Evolutionary conservation across 352 stramenopile species (phyloP).

Genomic region (Globisporangium cylindrosporum): DNA sequence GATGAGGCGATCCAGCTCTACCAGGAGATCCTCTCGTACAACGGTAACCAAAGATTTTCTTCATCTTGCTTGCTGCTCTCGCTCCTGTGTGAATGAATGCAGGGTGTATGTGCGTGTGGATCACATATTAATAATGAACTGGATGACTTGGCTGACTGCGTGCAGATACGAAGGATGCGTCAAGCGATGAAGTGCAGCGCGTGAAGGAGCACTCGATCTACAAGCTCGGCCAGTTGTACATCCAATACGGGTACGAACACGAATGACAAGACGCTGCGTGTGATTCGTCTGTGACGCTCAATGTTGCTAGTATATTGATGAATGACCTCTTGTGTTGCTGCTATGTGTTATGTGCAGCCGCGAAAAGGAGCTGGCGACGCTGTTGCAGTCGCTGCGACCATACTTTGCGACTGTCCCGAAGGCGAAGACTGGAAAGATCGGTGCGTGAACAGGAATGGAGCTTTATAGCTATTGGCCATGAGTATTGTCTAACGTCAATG

Average conservation of each 20-base stretch:
- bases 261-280: neutral
- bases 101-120: neutral
- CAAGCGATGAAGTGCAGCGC: conserved; percentile 76
- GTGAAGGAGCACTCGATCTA: conserved; percentile 97
- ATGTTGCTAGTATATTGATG: neutral
- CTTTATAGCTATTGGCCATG: neutral
- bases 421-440: conserved; percentile 98
- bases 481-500: neutral
- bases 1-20: conserved; percentile 54
- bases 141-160: neutral
- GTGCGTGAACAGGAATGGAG: conserved; percentile 27
- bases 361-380: conserved; percentile 84
- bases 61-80: neutral
- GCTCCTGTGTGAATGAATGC: conserved; percentile 5
- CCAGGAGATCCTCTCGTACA: conserved; percentile 76
- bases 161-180: conserved; percentile 51
- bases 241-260: conserved; percentile 62
- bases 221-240: conserved; percentile 91
- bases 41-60: conserved; percentile 12
- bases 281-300: neutral
- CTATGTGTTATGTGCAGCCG: conserved; percentile 28
- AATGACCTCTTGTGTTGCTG: no score
- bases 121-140: neutral
- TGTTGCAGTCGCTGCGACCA: conserved; percentile 85
- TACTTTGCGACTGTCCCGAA: conserved; percentile 96